These are phyloP conservation scores for Astrocystis sublimbata DNA, from an alignment of 495 filamentous ascomycete species.

Conservation along the genomic window DNA sequence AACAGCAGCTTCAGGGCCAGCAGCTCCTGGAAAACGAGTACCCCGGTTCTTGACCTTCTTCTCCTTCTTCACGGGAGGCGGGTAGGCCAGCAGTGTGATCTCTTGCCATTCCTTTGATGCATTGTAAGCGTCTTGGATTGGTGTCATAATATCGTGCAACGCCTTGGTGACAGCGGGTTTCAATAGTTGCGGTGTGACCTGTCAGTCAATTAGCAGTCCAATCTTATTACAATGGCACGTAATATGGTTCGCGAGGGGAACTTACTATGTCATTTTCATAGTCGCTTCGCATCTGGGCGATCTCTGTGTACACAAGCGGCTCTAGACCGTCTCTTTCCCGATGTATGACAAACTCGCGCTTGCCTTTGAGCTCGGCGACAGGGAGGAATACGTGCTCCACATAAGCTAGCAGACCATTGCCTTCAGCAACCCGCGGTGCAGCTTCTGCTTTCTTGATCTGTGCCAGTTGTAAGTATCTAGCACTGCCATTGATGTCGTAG, in stretches of 20 bases:
- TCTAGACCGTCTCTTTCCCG: constrained; percentile 66
- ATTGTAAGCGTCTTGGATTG: constrained; percentile 72
- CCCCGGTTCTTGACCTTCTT: constrained; percentile 84
- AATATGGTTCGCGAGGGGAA: not conserved
- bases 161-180: constrained; percentile 74
- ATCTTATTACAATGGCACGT: not conserved
- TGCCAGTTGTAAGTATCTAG: not conserved
- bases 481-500: too few relatives aligned
- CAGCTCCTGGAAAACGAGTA: constrained; percentile 49
- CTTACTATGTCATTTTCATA: constrained; percentile 78
- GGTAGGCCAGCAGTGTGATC: constrained; percentile 79
- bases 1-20: not conserved
- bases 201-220: constrained; percentile 21
- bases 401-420: constrained; percentile 81
- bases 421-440: constrained; percentile 71
- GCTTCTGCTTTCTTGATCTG: constrained; percentile 75
- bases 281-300: constrained; percentile 71
- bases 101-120: constrained; percentile 77
- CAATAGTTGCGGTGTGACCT: constrained; percentile 82
- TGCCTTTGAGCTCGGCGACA: constrained; percentile 53
- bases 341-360: constrained; percentile 56
- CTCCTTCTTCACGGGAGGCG: constrained; percentile 67
- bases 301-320: constrained; percentile 72
- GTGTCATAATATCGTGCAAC: constrained; percentile 69
- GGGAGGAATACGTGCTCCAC: constrained; percentile 85